A percentile compares a stretch with the other conserved stretches of the same genome.
phyloP scores from a whole-genome alignment of 768 basidiomycete species.

The Terana coerulea region DNA sequence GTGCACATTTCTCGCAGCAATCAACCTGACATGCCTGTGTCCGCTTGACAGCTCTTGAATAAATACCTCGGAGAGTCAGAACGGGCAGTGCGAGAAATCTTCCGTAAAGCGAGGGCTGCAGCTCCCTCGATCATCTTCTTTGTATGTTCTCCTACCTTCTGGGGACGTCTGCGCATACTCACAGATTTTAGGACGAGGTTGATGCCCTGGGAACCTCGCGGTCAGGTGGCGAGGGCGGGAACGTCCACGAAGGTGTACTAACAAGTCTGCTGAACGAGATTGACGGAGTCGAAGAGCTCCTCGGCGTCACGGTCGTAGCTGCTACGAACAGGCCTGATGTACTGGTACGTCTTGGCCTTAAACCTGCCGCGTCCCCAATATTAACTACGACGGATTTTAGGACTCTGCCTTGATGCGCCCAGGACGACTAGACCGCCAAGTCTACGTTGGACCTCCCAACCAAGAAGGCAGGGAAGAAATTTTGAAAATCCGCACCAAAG shows the following conservation, averaged over 20 bases:
- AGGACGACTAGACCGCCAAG: conserved; percentile 87
- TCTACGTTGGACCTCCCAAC: conserved; percentile 94
- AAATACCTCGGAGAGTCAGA: conserved; percentile 99
- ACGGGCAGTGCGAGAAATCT: conserved; percentile 90
- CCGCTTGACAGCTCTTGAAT: conserved; percentile 69
- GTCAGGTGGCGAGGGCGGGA: conserved; percentile 48
- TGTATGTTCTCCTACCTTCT: conserved; percentile 45
- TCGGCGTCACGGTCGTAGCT: conserved; percentile 93
- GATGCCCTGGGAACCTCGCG: conserved; percentile 89
- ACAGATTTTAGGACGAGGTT: conserved; percentile 77
- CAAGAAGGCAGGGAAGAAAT: conserved; percentile 78
- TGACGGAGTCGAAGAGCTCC: conserved; percentile 95
- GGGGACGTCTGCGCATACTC: neutral
- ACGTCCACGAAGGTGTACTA: conserved; percentile 81
- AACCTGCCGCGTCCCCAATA: neutral
- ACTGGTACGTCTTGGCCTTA: conserved; percentile 52
- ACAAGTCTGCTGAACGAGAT: conserved; percentile 95
- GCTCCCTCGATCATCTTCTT: conserved; percentile 97
- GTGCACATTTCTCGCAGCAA: no score
- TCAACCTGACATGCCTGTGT: neutral
- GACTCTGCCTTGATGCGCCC: conserved; percentile 94
- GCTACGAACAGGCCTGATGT: conserved; percentile 95
- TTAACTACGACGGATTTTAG: conserved; percentile 36
- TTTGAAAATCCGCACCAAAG: conserved; percentile 65
- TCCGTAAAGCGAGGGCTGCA: conserved; percentile 90